phyloP scores from a whole-genome alignment of 306 rosid species.

The Trichosanthes truncata region DNA sequence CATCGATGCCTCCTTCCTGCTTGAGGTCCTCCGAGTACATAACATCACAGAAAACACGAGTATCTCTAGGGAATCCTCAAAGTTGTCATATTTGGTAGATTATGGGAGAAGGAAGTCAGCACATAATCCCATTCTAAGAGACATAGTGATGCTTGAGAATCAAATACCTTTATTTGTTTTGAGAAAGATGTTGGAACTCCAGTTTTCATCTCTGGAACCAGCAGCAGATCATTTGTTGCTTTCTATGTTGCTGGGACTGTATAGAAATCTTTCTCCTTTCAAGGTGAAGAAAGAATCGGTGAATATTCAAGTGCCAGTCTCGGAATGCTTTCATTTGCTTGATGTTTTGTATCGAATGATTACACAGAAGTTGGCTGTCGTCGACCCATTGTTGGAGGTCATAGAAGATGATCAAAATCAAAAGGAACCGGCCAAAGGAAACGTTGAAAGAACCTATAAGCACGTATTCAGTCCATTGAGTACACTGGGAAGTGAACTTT shows the following conservation, averaged over 20 bases:
- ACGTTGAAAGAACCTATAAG: not conserved
- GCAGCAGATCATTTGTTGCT: slow-evolving; percentile 34
- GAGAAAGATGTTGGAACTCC: slow-evolving; percentile 45
- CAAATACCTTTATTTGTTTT: slow-evolving; percentile 63
- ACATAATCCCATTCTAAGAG: slow-evolving; percentile 56
- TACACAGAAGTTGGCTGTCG: slow-evolving; percentile 33
- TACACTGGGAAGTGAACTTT: slow-evolving; percentile 18
- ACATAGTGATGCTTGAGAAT: slow-evolving; percentile 65
- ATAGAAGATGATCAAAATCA: slow-evolving; percentile 20
- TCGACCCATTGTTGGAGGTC: slow-evolving; percentile 9
- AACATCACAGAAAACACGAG: slow-evolving; percentile 28
- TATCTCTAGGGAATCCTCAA: slow-evolving; percentile 28
- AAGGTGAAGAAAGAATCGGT: slow-evolving; percentile 27
- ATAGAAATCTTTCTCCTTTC: slow-evolving; percentile 53
- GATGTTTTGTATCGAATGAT: slow-evolving; percentile 49
- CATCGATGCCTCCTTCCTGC: slow-evolving; percentile 60
- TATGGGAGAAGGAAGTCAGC: slow-evolving; percentile 44
- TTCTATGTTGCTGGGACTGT: slow-evolving; percentile 46
- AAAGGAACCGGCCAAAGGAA: slow-evolving; percentile 14
- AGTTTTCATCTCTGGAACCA: slow-evolving; percentile 27
- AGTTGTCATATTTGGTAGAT: slow-evolving; percentile 61
- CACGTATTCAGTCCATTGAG: not conserved
- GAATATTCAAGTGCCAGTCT: slow-evolving; percentile 31
- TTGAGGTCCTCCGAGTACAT: slow-evolving; percentile 50
- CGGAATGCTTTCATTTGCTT: slow-evolving; percentile 44